Evolutionary conservation across 2,329 filamentous ascomycete species (phyloP).

Genomic region (Aspergillus pseudotamarii): DNA sequence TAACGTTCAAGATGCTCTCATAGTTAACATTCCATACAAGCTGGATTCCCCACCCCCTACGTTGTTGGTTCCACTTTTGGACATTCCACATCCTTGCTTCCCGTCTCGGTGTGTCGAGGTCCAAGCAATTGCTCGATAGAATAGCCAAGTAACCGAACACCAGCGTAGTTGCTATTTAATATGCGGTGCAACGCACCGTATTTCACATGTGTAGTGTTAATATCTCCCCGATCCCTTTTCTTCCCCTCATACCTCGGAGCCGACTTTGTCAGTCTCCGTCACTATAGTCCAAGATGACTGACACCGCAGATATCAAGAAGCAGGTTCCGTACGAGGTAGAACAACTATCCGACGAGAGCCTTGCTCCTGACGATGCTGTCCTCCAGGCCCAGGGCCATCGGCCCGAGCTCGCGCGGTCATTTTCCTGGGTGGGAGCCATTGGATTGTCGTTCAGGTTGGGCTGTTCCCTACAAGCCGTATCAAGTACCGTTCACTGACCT

Average conservation of each 20-base stretch:
- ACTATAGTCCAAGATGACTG: conserved; percentile 3
- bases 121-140: not conserved
- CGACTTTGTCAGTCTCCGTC: conserved; percentile 2
- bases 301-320: conserved; percentile 2
- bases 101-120: not conserved
- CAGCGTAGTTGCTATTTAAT: conserved; percentile 4
- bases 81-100: conserved; percentile 8
- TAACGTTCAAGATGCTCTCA: not conserved
- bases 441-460: conserved; percentile 25
- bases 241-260: not conserved
- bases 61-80: not conserved
- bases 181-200: conserved; percentile 1
- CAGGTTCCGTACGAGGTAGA: conserved; percentile 1
- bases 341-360: conserved; percentile 1
- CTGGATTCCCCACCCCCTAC: not conserved
- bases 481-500: not conserved
- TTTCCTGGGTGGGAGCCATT: conserved; percentile 25
- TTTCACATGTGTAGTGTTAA: conserved; percentile 4
- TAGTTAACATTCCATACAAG: not conserved
- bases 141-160: not conserved
- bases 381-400: conserved; percentile 14
- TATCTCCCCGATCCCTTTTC: conserved; percentile 1
- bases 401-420: conserved; percentile 19
- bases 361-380: conserved; percentile 6
- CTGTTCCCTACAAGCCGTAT: not conserved